These are phyloP conservation scores for Colletotrichum godetiae DNA, from an alignment of 2,329 filamentous ascomycete genomes.

Conservation along the genomic window DNA sequence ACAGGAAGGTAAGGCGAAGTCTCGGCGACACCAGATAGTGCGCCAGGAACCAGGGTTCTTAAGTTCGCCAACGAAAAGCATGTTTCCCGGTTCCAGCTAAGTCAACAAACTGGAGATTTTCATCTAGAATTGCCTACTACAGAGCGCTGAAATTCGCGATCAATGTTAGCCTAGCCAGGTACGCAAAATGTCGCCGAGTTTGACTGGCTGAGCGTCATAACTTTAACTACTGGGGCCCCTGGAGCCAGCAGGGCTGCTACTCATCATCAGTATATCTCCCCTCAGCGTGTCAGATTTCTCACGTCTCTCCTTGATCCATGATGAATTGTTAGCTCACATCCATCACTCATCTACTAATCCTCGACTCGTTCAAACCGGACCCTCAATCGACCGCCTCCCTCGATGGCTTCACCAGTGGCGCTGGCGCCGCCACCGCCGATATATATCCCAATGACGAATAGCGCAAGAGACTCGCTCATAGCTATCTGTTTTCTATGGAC, in stretches of 20 bases:
- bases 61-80: slow-evolving; percentile 1
- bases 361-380: not conserved
- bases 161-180: not conserved
- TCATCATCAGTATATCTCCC: slow-evolving; percentile 10
- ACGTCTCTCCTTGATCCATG: not conserved
- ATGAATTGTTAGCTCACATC: not conserved
- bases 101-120: not conserved
- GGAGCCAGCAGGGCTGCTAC: not conserved
- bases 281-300: slow-evolving; percentile 9
- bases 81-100: not conserved
- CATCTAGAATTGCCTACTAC: not conserved
- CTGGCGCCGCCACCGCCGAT: slow-evolving; percentile 7
- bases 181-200: not conserved
- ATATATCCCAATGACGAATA: slow-evolving; percentile 32
- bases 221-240: slow-evolving; percentile 6
- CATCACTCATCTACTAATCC: not conserved
- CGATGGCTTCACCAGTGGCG: slow-evolving; percentile 10
- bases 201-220: not conserved
- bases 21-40: not conserved
- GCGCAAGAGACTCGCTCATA: slow-evolving; percentile 30
- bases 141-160: not conserved
- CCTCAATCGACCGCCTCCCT: not conserved
- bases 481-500: slow-evolving; percentile 30
- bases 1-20: not conserved
- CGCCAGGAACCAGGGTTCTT: not conserved